A percentile compares a stretch with the other conserved stretches of the same genome.
Conservation (phyloP, 148 eudicot genomes). For the Chenopodium suecicum region DNA sequence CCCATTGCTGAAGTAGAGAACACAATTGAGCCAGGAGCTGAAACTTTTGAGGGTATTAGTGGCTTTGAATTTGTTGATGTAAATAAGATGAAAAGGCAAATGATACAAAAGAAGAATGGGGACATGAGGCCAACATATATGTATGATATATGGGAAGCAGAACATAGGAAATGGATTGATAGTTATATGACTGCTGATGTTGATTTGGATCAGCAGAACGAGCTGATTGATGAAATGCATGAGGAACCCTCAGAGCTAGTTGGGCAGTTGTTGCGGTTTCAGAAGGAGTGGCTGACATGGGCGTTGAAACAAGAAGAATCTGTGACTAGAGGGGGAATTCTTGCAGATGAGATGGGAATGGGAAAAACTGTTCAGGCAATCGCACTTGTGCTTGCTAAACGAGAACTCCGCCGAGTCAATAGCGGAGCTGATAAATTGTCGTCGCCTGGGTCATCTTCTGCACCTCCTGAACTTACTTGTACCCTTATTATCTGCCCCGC, state of each 20-base stretch:
- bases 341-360: slow-evolving; percentile 99
- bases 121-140: slow-evolving; percentile 36
- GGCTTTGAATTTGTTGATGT: slow-evolving; percentile 35
- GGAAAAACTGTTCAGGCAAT: slow-evolving; percentile 94
- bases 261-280: slow-evolving; percentile 76
- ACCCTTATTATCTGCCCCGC: slow-evolving; percentile 91
- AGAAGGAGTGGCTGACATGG: slow-evolving; percentile 98
- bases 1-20: background rate
- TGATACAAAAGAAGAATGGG: slow-evolving; percentile 41
- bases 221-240: slow-evolving; percentile 44
- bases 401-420: slow-evolving; percentile 41
- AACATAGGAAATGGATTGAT: slow-evolving; percentile 62
- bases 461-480: slow-evolving; percentile 49
- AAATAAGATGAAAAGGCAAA: slow-evolving; percentile 21
- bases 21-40: background rate
- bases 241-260: slow-evolving; percentile 65
- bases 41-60: slow-evolving; percentile 32
- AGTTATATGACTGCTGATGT: slow-evolving; percentile 35
- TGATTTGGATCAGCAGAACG: slow-evolving; percentile 51
- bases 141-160: slow-evolving; percentile 87
- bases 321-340: slow-evolving; percentile 73
- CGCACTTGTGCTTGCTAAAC: slow-evolving; percentile 88
- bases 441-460: slow-evolving; percentile 38
- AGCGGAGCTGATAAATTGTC: slow-evolving; percentile 28
- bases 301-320: slow-evolving; percentile 88